phyloP scores from a whole-genome alignment of 495 filamentous ascomycete species.

The Penicillium manginii region DNA sequence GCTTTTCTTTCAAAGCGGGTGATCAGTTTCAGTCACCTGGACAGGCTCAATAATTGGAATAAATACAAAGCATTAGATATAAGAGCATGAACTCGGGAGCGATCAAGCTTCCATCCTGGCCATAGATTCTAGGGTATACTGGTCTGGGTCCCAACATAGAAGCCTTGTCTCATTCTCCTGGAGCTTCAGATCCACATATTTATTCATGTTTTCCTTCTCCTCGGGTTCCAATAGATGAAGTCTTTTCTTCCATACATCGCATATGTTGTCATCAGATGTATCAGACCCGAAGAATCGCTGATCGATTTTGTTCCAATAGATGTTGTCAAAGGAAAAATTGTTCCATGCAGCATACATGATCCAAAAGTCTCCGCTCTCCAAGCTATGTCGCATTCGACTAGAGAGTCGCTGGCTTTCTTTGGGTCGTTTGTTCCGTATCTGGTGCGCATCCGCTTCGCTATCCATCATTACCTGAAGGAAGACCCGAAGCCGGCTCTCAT shows the following conservation, averaged over 20 bases:
- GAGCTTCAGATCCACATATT: slow-evolving; percentile 20
- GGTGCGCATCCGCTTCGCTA: background rate
- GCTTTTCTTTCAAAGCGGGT: too few relatives aligned
- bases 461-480: slow-evolving; percentile 18
- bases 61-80: background rate
- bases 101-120: background rate
- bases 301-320: slow-evolving; percentile 25
- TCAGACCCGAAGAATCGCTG: slow-evolving; percentile 17
- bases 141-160: slow-evolving; percentile 29
- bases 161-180: slow-evolving; percentile 21
- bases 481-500: slow-evolving; percentile 19
- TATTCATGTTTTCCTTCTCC: slow-evolving; percentile 23
- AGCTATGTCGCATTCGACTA: slow-evolving; percentile 19
- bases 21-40: too few relatives aligned
- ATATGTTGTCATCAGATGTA: slow-evolving; percentile 2
- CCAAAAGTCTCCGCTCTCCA: slow-evolving; percentile 26
- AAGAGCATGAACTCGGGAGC: background rate
- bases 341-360: slow-evolving; percentile 21
- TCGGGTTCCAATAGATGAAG: slow-evolving; percentile 12
- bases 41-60: background rate
- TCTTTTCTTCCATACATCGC: slow-evolving; percentile 23
- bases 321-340: slow-evolving; percentile 14
- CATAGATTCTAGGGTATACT: slow-evolving; percentile 21
- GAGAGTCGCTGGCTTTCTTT: slow-evolving; percentile 16
- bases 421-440: slow-evolving; percentile 5